A percentile compares a stretch with the other conserved stretches of the same genome.
Evolutionary conservation across 441 rosid genomes (phyloP).

Genomic region (Hura crepitans): DNA sequence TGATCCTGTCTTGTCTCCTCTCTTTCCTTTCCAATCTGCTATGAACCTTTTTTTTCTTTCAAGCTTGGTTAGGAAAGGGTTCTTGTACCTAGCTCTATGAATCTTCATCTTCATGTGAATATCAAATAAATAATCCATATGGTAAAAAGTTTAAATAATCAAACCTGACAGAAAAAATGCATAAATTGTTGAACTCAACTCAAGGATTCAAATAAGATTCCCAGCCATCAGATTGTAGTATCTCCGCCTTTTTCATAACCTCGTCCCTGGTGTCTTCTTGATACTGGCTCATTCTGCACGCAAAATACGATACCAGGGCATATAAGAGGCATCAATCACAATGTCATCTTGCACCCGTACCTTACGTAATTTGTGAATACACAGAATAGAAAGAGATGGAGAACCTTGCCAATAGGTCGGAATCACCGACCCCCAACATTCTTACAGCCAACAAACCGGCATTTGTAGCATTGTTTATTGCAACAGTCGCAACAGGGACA

Average conservation of each 20-base stretch:
- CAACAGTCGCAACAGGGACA: constrained; percentile 93
- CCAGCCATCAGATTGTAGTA: constrained; percentile 62
- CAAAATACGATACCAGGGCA: not conserved
- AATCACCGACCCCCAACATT: constrained; percentile 63
- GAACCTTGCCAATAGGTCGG: constrained; percentile 59
- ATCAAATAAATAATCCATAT: not conserved
- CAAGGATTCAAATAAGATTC: constrained; percentile 61
- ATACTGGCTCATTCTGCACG: constrained; percentile 73
- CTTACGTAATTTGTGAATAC: not conserved
- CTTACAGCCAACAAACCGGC: constrained; percentile 81
- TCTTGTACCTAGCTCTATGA: not conserved
- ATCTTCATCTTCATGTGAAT: constrained; percentile 8
- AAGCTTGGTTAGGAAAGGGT: not conserved
- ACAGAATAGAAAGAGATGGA: not conserved
- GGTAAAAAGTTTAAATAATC: not conserved
- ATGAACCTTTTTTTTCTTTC: not conserved
- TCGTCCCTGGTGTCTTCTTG: constrained; percentile 67
- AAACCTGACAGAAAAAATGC: too few relatives aligned
- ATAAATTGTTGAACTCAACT: constrained; percentile 20
- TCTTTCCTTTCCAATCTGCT: not conserved
- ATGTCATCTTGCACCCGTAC: not conserved
- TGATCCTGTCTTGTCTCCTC: not conserved
- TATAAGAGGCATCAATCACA: not conserved
- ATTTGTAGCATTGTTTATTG: constrained; percentile 79
- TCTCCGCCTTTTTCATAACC: constrained; percentile 62